Evolutionary conservation across 139 green algal genomes (phyloP).

Genomic region (Coelastrella sp.): DNA sequence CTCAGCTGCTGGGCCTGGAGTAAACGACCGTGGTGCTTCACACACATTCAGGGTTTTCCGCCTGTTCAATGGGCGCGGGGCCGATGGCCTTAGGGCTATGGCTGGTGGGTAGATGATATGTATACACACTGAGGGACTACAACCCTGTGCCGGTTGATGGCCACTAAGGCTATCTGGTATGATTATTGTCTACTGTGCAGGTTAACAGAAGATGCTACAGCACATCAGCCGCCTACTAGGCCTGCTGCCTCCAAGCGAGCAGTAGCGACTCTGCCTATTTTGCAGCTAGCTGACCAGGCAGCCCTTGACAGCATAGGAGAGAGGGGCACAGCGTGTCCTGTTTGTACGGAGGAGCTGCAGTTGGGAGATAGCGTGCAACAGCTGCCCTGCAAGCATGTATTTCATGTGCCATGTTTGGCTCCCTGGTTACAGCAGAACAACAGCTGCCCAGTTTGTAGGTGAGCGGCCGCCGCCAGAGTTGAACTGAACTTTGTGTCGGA

Average conservation of each 20-base stretch:
- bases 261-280: conserved; percentile 3
- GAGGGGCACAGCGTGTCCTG: conserved; percentile 35
- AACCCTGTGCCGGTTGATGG: too few relatives aligned
- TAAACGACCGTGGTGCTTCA: too few relatives aligned
- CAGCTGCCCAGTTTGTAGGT: conserved; percentile 83
- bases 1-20: too few relatives aligned
- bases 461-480: conserved; percentile 12
- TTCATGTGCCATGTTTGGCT: conserved; percentile 81
- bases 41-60: too few relatives aligned
- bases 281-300: background rate
- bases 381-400: conserved; percentile 83
- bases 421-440: conserved; percentile 84
- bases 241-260: conserved; percentile 9
- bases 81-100: too few relatives aligned
- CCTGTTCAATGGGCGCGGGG: too few relatives aligned
- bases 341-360: conserved; percentile 60
- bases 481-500: too few relatives aligned
- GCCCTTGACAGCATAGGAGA: background rate
- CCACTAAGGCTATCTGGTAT: too few relatives aligned
- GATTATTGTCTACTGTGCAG: background rate
- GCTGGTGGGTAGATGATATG: too few relatives aligned
- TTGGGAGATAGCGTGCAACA: conserved; percentile 75
- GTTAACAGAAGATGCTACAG: background rate
- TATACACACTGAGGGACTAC: too few relatives aligned
- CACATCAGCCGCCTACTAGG: background rate